Conservation (phyloP, 805 yeast genomes). For the Blastobotrys chiropterorum region DNA sequence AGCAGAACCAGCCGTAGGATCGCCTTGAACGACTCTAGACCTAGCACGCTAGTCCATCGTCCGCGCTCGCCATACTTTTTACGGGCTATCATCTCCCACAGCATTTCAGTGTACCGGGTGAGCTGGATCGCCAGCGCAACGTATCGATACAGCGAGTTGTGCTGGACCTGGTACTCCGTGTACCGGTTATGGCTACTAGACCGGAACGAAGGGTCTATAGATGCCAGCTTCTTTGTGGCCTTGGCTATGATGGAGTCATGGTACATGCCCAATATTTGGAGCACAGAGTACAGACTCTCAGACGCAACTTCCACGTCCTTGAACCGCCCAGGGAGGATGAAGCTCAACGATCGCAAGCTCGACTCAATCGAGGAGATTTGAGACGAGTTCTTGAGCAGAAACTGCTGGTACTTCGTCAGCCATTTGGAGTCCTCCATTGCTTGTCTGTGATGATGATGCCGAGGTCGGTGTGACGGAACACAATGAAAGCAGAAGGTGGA, state of each 20-base stretch:
- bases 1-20: conserved; percentile 28
- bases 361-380: conserved; percentile 35
- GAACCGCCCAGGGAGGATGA: conserved; percentile 35
- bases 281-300: conserved; percentile 29
- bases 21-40: conserved; percentile 29
- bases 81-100: conserved; percentile 33
- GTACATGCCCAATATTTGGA: conserved; percentile 33
- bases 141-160: conserved; percentile 21
- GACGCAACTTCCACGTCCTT: conserved; percentile 34
- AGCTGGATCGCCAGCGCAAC: conserved; percentile 28
- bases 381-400: conserved; percentile 31
- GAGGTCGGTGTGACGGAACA: neutral
- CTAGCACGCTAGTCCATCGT: conserved; percentile 28
- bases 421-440: conserved; percentile 15
- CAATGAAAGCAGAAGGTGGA: no score
- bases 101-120: conserved; percentile 31
- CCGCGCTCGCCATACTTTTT: conserved; percentile 11
- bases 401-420: conserved; percentile 28
- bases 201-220: conserved; percentile 15
- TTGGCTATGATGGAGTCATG: conserved; percentile 33
- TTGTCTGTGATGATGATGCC: neutral
- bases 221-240: conserved; percentile 23
- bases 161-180: conserved; percentile 19
- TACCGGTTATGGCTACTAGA: conserved; percentile 26
- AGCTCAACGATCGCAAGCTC: conserved; percentile 29